A percentile compares a stretch with the other conserved stretches of the same genome.
phyloP scores from a whole-genome alignment of 2,329 filamentous ascomycete species.

The Neobulgaria alba region DNA sequence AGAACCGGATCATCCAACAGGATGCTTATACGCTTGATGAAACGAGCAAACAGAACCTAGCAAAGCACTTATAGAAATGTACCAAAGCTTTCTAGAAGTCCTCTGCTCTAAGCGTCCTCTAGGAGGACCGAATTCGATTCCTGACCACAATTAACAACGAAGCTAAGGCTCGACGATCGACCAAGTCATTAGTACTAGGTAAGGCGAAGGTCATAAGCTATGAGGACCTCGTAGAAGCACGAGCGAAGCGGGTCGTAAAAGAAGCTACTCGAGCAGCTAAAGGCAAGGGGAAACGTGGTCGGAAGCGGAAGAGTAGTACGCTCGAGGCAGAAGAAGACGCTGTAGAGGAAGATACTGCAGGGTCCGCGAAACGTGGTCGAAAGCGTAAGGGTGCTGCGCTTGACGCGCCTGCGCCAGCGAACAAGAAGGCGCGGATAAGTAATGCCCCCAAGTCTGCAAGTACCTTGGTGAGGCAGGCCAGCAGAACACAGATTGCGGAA shows the following conservation, averaged over 20 bases:
- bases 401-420: slow-evolving; percentile 3
- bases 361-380: slow-evolving; percentile 6
- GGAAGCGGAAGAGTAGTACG: slow-evolving; percentile 9
- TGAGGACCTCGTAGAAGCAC: slow-evolving; percentile 5
- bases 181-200: slow-evolving; percentile 6
- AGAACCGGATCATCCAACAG: slow-evolving; percentile 19
- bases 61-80: slow-evolving; percentile 18
- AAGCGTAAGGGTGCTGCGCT: slow-evolving; percentile 9
- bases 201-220: slow-evolving; percentile 15
- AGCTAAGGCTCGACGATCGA: slow-evolving; percentile 10
- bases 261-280: slow-evolving; percentile 2
- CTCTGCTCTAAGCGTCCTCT: slow-evolving; percentile 19
- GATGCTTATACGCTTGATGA: slow-evolving; percentile 17
- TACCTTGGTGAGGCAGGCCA: slow-evolving; percentile 10
- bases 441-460: not conserved
- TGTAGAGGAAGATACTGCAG: slow-evolving; percentile 4
- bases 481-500: slow-evolving; percentile 12
- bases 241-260: slow-evolving; percentile 4
- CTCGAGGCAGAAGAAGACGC: slow-evolving; percentile 6
- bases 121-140: slow-evolving; percentile 22
- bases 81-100: slow-evolving; percentile 3
- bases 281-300: slow-evolving; percentile 6
- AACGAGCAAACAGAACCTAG: slow-evolving; percentile 9
- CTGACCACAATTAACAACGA: slow-evolving; percentile 17
- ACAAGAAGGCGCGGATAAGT: slow-evolving; percentile 6